Evolutionary conservation across 345 rosid genomes (phyloP), one percentile per base, ranked within the genome.

Genomic region (Euphorbia tirucalli): DNA sequence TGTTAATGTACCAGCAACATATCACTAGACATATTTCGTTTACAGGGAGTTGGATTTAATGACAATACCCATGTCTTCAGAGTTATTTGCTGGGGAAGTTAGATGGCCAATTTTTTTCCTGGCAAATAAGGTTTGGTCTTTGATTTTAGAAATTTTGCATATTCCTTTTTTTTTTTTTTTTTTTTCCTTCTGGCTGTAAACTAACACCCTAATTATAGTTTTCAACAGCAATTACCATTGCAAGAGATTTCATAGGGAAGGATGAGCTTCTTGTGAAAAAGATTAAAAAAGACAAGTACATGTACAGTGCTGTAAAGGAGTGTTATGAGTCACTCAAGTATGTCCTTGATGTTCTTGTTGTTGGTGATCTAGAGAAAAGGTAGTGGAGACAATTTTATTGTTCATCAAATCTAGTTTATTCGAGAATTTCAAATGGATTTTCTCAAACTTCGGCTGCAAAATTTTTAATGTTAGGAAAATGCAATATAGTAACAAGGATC

Each of bases 41-140:
- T 18, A 76, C 84, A 94, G 98, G 88, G 98, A 94, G 75, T 74
- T 94, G 84, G 92, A 87, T 82, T 82, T 92, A 83, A 94, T 94
- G 98, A 83, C 72, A 7, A 94, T 94, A 62, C 90, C 95, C 15
- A 83, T 86, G 85, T 81, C 93, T 35, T 71, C 88, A 49, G 91
- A 92, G 78, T 78, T 88, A 70, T 76, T 87, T 62, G 78, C 82
- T 31, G 95, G 86, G 78, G 82, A 83, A 66, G 78, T 94, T 77
- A 87, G 85, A 54, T 94, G 98, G 98, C 98, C 98, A 18, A 85
- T 94, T 75, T 94, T 94, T 79, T 96, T 94, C 75, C 87, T 94
- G 37, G 92, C 97, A 75, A 88, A 87, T 83, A 87, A 94, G 96
- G 98, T 94, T 78, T 65, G 41, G 13, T 37, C 63, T 73, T 60